Conservation (phyloP, 495 filamentous ascomycete species). For the Beverwykella pulmonaria region DNA sequence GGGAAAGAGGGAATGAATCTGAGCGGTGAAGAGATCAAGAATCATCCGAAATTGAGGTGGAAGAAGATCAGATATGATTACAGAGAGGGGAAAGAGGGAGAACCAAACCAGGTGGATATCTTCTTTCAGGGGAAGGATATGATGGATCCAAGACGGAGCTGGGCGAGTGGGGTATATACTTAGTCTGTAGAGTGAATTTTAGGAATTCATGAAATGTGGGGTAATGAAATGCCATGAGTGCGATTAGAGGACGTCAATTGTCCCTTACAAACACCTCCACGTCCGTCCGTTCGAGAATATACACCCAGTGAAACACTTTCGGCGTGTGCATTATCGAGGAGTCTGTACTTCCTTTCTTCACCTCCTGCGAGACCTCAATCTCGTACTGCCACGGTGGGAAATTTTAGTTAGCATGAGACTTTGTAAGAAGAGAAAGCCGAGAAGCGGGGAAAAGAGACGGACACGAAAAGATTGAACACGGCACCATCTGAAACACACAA, state of each 20-base stretch:
- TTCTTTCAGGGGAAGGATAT: conserved; percentile 32
- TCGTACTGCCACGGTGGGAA: conserved; percentile 14
- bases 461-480: too few relatives aligned
- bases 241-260: neutral
- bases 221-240: too few relatives aligned
- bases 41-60: conserved; percentile 22
- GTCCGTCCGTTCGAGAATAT: conserved; percentile 33
- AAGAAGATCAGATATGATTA: conserved; percentile 37
- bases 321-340: conserved; percentile 22
- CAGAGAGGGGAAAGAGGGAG: conserved; percentile 35
- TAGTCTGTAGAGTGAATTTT: conserved; percentile 2
- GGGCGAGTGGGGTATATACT: conserved; percentile 28
- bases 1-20: conserved; percentile 31
- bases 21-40: conserved; percentile 35
- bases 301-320: conserved; percentile 39
- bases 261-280: conserved; percentile 4
- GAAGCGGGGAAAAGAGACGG: too few relatives aligned
- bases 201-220: too few relatives aligned
- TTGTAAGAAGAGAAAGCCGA: neutral
- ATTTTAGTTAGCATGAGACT: neutral
- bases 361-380: conserved; percentile 24
- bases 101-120: conserved; percentile 35
- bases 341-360: neutral
- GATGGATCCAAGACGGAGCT: conserved; percentile 21
- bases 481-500: neutral